Evolutionary conservation across 768 basidiomycete genomes (phyloP), one percentile per base, ranked within the genome.

Genomic region (Tylopilus rubrobrunneus): DNA sequence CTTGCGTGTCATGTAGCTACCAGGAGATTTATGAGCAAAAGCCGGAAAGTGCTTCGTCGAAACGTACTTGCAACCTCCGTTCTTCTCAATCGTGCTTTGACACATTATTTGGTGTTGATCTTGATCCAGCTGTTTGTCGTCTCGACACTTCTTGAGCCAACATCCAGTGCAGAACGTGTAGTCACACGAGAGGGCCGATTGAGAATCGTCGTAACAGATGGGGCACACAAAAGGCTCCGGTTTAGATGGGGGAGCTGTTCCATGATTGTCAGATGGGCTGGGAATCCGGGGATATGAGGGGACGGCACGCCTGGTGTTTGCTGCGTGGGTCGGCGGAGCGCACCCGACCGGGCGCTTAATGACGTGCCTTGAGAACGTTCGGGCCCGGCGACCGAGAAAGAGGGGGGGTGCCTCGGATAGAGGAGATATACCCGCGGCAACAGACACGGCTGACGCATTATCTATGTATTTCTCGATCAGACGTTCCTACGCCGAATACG

Each of bases 1-100:
- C 80, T 97, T 96, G 78, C 97, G 98, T 19, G 96, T 98, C 96
- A 99, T 99, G 71, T 99, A 97, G 78, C 95, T 97, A 59, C 9
- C 39, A 54, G 23, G 19, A 45, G 19, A 27, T 21, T n/a, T 3
- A 29, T 66, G 34, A 63, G 61, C 42, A 53, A 49, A 53, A 23
- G 40, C 44, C n/a, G 12, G 42, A 23, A 11, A 14, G 82, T 86
- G 65, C 60, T 90, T 87, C 92, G 91, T n/a, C 7, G 86, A 51
- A 21, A 86, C 93, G 66, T 66, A 98, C 94, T 99, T 98, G 93
- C 97, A 99, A 12, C 97, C 97, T 9, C 97, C 97, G 60, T 98
- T 98, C 87, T 99, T 99, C 82, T 99, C 97, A 53, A 99, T 99
- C 49, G 97, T 98, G 63, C 92, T 93, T 69, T 92, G 87, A 69